Base-by-base conservation (phyloP, 164 flowering plant species). In the Sedum album region DNA sequence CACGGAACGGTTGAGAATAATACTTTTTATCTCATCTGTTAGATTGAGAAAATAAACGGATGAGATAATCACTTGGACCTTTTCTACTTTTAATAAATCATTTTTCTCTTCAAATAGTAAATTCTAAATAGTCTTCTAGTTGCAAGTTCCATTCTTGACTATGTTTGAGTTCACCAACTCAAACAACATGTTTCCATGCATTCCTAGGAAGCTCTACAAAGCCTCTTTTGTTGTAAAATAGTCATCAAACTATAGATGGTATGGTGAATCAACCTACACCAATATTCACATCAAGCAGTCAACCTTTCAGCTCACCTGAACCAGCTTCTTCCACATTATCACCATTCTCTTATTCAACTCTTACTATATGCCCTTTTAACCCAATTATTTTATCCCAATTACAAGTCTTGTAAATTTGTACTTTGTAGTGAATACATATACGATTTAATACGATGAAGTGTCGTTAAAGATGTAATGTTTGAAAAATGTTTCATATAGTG, bases 211-310 rank as follows among this genome's bases (percentile, higher is more conserved):
- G 18, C 4, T 44, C 17, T 11, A 44, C 48, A 44, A 44, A 13
- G 15, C 48, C 17, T 44, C n/a, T 44, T 14, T 15, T 44, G 15
- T 44, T 11, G 48, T 13, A 17, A 13, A 44, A 44, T 11, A 44
- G 48, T 44, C 48, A 44, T 44, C 48, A 44, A 44, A 44, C 48
- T 44, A 25, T 21, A 53, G 60, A 53, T 53, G 28, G 60, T 53
- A 9, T 53, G 28, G 60, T 53, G 60, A 53, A 53, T 57, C 62
- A 57, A 57, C 62, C 62, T 57, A 57, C 62, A 57, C 62, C 62
- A 57, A 28, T 23, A 57, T 57, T 57, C 31, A 57, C 31, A 26
- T 57, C 62, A 28, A 26, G 62, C 62, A 57, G 62, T 57, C 62
- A 26, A 57, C 33, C 3, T 26, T 26, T 57, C 33, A 20, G 62